A percentile compares a stretch with the other conserved stretches of the same genome.
These are phyloP conservation scores for Colletotrichum tropicale DNA, from an alignment of 2,329 filamentous ascomycete species.

Conservation along the genomic window DNA sequence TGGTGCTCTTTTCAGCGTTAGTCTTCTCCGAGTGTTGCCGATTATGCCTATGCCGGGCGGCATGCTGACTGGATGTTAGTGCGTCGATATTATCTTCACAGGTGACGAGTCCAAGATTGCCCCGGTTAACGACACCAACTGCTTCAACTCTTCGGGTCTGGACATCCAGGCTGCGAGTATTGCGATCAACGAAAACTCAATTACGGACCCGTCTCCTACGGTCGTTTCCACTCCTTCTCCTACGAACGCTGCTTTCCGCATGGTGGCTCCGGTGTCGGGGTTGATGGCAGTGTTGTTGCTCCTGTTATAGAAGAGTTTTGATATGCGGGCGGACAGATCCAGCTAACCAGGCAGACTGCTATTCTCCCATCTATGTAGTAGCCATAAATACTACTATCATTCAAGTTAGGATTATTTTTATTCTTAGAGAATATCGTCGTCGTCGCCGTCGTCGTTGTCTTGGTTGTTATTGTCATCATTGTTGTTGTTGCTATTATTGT, in stretches of 20 bases:
- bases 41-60: not conserved
- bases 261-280: not conserved
- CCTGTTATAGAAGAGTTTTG: rapidly evolving
- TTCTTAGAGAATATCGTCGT: too few species aligned
- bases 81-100: constrained; percentile 75
- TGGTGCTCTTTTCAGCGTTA: constrained; percentile 69
- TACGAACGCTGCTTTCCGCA: not conserved
- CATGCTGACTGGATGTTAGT: constrained; percentile 46
- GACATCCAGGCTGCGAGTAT: not conserved
- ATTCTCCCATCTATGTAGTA: not conserved
- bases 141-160: constrained; percentile 69
- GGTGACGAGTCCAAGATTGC: constrained; percentile 55
- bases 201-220: not conserved
- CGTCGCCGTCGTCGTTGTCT: too few species aligned
- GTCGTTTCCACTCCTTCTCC: not conserved
- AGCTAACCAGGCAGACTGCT: too few species aligned
- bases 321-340: rapidly evolving
- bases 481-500: rapidly evolving
- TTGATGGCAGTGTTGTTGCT: not conserved
- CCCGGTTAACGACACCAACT: constrained; percentile 66
- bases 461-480: too few species aligned
- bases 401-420: rapidly evolving
- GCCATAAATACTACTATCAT: too few species aligned
- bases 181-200: not conserved
- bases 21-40: constrained; percentile 25